Conservation (phyloP, 202 grass and related monocot genomes). For the Sporobolus alterniflorus region DNA sequence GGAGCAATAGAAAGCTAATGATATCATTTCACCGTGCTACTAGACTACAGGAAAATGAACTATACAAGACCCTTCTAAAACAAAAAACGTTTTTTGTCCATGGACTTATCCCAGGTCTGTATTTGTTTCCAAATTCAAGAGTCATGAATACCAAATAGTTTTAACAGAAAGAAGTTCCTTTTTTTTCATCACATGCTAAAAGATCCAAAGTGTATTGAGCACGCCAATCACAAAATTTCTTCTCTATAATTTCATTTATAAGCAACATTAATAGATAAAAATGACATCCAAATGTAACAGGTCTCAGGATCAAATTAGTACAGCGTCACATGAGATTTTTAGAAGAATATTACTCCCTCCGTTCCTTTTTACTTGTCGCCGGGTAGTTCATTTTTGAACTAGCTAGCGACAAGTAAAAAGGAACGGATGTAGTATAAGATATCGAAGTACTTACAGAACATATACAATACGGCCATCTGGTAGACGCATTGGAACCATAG, state of each 20-base stretch:
- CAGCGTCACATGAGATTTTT: background rate
- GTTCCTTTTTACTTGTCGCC: too few species aligned
- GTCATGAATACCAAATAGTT: background rate
- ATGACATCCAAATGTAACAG: background rate
- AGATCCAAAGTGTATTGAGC: background rate
- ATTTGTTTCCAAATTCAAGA: background rate
- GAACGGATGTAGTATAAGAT: too few species aligned
- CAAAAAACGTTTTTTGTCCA: background rate
- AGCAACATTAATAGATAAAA: background rate
- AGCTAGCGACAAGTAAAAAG: too few species aligned
- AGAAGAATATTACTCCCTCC: conserved; percentile 17
- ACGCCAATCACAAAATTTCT: background rate
- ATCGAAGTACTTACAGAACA: conserved; percentile 49
- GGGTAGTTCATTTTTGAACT: too few species aligned
- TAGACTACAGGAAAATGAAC: background rate
- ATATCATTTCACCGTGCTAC: background rate
- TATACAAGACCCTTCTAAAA: background rate
- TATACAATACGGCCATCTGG: conserved; percentile 79
- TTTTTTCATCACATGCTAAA: background rate
- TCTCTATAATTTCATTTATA: background rate
- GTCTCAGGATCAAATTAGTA: background rate
- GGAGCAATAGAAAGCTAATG: background rate
- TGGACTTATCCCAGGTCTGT: background rate
- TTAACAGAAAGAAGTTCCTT: background rate
- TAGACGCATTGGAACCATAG: conserved; percentile 77